phyloP scores from a whole-genome alignment of 495 filamentous ascomycete genomes.

The Hyaloscypha bicolor region DNA sequence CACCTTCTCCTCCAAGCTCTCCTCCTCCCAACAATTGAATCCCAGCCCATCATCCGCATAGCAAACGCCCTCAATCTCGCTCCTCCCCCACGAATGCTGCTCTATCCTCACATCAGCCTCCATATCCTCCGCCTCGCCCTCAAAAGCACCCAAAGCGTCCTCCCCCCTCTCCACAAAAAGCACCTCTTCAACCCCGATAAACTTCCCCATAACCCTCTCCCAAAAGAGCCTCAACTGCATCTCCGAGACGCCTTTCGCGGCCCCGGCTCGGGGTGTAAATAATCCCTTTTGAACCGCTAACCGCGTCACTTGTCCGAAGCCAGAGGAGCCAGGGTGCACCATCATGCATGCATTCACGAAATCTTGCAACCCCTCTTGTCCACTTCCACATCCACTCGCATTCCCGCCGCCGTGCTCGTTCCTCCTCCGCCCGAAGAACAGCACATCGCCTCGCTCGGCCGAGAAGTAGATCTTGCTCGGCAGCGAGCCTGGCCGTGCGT shows the following conservation, averaged over 20 bases:
- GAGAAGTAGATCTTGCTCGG: background rate
- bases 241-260: background rate
- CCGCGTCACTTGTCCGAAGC: constrained; percentile 10
- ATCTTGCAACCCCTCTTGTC: background rate
- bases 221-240: constrained; percentile 21
- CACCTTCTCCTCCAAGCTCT: constrained; percentile 8
- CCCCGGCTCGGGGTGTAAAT: background rate
- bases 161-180: constrained; percentile 8
- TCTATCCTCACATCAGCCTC: background rate
- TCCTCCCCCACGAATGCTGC: background rate
- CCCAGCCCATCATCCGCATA: constrained; percentile 30
- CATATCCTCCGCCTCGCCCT: constrained; percentile 32
- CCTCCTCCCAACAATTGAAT: background rate
- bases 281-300: constrained; percentile 23
- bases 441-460: background rate
- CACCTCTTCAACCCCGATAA: constrained; percentile 15
- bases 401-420: no score
- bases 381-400: no score
- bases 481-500: no score
- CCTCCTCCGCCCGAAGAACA: constrained; percentile 6
- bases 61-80: constrained; percentile 35
- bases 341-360: constrained; percentile 13
- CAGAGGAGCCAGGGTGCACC: background rate
- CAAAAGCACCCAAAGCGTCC: constrained; percentile 11
- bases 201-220: constrained; percentile 19